Conservation (phyloP, 495 filamentous ascomycete genomes). For the Hyaloscypha bicolor region DNA sequence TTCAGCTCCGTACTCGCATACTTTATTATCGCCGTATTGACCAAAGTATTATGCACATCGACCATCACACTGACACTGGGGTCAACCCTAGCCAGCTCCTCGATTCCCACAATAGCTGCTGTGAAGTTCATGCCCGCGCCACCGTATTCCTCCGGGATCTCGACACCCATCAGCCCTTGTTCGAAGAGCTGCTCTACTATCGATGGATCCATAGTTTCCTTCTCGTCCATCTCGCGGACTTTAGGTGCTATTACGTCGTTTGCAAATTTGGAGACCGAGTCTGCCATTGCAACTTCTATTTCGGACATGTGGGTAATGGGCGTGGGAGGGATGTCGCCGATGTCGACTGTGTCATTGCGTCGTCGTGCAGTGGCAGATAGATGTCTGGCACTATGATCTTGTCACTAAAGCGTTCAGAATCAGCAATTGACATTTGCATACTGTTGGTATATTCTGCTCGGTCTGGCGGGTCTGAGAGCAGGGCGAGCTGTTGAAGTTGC, state of each 20-base stretch:
- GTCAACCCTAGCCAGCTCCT: slow-evolving; percentile 93
- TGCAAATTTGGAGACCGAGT: slow-evolving; percentile 89
- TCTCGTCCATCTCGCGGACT: slow-evolving; percentile 97
- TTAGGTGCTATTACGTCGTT: slow-evolving; percentile 86
- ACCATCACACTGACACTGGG: slow-evolving; percentile 92
- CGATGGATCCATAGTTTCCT: slow-evolving; percentile 86
- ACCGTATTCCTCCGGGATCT: slow-evolving; percentile 96
- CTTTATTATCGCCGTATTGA: slow-evolving; percentile 90
- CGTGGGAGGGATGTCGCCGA: slow-evolving; percentile 76
- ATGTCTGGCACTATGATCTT: slow-evolving; percentile 53
- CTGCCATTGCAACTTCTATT: slow-evolving; percentile 84
- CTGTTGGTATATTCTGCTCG: slow-evolving; percentile 43
- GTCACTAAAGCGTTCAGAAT: slow-evolving; percentile 16
- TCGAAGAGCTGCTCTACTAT: slow-evolving; percentile 94
- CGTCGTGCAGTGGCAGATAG: slow-evolving; percentile 71
- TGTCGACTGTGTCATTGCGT: slow-evolving; percentile 58
- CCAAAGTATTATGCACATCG: slow-evolving; percentile 97
- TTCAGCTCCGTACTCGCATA: slow-evolving; percentile 76
- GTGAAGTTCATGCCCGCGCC: slow-evolving; percentile 99
- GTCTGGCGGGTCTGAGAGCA: slow-evolving; percentile 44
- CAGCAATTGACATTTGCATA: slow-evolving; percentile 37
- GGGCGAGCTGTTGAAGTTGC: slow-evolving; percentile 45
- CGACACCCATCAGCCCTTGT: slow-evolving; percentile 95
- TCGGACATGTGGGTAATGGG: slow-evolving; percentile 94
- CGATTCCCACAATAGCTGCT: slow-evolving; percentile 90